phyloP scores from a whole-genome alignment of 129 eudicot genomes.

The Daucus carota region DH1_v3.0 NC_030387.2:25207501-25208000 shows the following conservation, averaged over 20 bases:
- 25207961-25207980: neutral
- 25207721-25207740: conserved; percentile 9
- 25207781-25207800: conserved; percentile 13
- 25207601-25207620: no score
- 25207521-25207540: neutral
- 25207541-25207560: neutral
- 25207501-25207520: neutral
- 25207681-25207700: no score
- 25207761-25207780: neutral
- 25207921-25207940: neutral
- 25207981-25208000: neutral
- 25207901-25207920: neutral
- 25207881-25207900: neutral
- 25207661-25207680: no score
- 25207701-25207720: neutral
- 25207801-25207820: conserved; percentile 16
- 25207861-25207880: conserved; percentile 36
- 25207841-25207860: conserved; percentile 25
- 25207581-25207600: neutral
- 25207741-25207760: conserved; percentile 27
- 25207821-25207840: conserved; percentile 7
- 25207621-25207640: neutral
- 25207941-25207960: neutral
- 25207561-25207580: neutral
- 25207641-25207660: no score